Conservation (phyloP, 495 filamentous ascomycete species). For the Neurospora pannonica region DNA sequence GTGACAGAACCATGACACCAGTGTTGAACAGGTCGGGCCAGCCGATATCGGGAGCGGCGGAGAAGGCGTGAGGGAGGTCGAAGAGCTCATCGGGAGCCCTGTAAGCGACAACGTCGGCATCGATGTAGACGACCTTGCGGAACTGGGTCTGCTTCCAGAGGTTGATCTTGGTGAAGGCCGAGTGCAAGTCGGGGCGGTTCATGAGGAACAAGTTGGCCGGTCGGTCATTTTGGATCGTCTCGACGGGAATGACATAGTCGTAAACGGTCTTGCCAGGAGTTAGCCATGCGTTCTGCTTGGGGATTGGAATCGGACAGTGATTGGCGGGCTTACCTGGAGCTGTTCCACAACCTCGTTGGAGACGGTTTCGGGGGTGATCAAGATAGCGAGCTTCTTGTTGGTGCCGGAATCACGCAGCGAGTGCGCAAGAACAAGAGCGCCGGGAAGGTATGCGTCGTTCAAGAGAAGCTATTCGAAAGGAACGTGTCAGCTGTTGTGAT, state of each 20-base stretch:
- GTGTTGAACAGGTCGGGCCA: constrained; percentile 99
- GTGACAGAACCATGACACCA: constrained; percentile 83
- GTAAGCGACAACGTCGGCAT: constrained; percentile 81
- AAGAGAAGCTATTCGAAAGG: constrained; percentile 59
- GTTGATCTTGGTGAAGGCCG: constrained; percentile 92
- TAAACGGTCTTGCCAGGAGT: constrained; percentile 50
- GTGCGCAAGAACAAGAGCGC: constrained; percentile 88
- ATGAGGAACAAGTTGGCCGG: constrained; percentile 84
- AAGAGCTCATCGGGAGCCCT: constrained; percentile 91
- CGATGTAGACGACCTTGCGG: constrained; percentile 81
- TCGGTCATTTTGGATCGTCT: constrained; percentile 61
- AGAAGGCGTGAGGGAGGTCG: constrained; percentile 63
- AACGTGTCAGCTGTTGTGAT: constrained; percentile 18
- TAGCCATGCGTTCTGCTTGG: neutral
- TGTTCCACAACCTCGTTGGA: constrained; percentile 62
- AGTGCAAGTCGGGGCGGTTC: constrained; percentile 79
- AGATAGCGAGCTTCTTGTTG: constrained; percentile 71
- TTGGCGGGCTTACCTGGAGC: constrained; percentile 47
- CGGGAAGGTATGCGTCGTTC: constrained; percentile 85
- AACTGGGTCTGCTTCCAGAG: constrained; percentile 91
- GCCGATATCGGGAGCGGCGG: constrained; percentile 88
- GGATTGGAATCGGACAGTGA: constrained; percentile 1
- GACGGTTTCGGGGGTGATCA: constrained; percentile 71
- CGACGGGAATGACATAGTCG: constrained; percentile 81
- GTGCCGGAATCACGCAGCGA: constrained; percentile 89